Base-by-base conservation (phyloP, 306 rosid genomes). In the Pueraria montana region DNA sequence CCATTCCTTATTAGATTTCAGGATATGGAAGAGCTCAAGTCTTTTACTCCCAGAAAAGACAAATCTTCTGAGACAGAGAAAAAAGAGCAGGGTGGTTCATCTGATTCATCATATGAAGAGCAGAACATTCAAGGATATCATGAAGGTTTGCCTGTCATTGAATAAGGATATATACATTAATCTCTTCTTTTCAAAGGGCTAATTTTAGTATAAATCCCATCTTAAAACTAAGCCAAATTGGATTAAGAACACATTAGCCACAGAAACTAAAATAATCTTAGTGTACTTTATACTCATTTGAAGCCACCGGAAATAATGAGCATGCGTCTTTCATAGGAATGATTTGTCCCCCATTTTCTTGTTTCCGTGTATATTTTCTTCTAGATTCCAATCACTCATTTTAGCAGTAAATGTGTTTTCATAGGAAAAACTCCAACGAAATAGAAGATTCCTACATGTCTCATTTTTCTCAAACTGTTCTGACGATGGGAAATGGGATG, bases 1-100 rank as follows among this genome's bases (percentile, higher is more conserved):
- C 66, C 8, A 76, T 88, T 91, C 92, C 91, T 92, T 94, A 87
- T 67, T 86, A 84, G 72, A 87, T 82, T 87, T 86, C 90, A 96
- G 98, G 89, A 76, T 32, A 58, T 61, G 32, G 86, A 83, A 81
- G 87, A 89, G 76, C 77, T 80, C 64, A 59, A 78, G 72, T 77
- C 74, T 81, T 87, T 85, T 73, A 79, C 79, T 80, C 79, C 77
- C 38, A 78, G 76, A 70, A 86, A 87, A 83, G 83, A 86, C 56
- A 55, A 84, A 63, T 49, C 69, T 77, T 63, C 79, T 75, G 73
- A 74, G 74, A 70, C 84, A 16, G 84, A 88, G 84, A 80, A 78
- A 86, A 87, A 59, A 56, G 87, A 63, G 67, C 88, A 86, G 86
- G 82, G 86, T 83, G 83, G 71, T 46, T 80, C 55, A 38, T 85